Conservation (phyloP, 352 stramenopile species). For the Blastocystis sp. region DNA sequence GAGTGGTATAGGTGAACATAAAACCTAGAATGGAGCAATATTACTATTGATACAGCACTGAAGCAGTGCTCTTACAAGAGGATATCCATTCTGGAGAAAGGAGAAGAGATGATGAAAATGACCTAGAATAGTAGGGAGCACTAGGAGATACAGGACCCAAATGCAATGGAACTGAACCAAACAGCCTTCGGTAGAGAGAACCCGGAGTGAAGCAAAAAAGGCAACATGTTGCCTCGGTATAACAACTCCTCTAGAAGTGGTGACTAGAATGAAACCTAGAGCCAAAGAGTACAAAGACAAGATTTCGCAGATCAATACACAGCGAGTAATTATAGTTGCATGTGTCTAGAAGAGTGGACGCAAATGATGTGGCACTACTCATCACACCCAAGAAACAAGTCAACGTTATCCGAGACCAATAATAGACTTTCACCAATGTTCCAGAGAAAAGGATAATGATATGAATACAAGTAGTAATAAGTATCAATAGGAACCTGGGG, state of each 20-base stretch:
- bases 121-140: background rate
- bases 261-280: background rate
- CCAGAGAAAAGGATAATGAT: constrained; percentile 27
- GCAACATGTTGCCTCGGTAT: constrained; percentile 3
- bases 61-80: background rate
- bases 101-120: constrained; percentile 6
- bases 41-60: background rate
- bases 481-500: background rate
- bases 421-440: background rate
- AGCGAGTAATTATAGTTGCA: background rate
- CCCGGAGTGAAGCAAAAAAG: constrained; percentile 4
- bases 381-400: background rate
- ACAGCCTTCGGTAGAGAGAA: background rate
- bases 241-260: constrained; percentile 22
- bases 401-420: background rate
- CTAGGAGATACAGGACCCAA: background rate
- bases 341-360: background rate
- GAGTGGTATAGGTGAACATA: constrained; percentile 32
- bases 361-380: background rate
- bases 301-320: constrained; percentile 7
- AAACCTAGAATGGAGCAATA: background rate
- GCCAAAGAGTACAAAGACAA: background rate
- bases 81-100: background rate
- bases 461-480: background rate
- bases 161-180: background rate